Conservation (phyloP, 169 alveolate species). For the Babesia gibsoni region DNA sequence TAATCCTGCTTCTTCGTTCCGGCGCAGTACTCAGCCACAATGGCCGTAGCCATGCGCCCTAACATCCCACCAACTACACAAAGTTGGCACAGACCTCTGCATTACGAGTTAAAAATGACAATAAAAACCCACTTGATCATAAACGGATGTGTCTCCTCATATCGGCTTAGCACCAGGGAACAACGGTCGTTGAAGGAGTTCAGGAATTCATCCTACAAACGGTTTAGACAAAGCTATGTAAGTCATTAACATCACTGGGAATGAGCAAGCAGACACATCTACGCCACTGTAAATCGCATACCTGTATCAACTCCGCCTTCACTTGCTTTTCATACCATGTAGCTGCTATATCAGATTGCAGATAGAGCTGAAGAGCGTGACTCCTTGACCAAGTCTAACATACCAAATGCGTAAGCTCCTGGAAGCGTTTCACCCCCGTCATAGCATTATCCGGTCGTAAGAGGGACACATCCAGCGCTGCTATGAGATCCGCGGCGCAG, state of each 20-base stretch:
- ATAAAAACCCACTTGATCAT: slow-evolving; percentile 42
- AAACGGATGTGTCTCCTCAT: slow-evolving; percentile 19
- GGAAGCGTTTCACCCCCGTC: slow-evolving; percentile 14
- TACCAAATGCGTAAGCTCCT: slow-evolving; percentile 44
- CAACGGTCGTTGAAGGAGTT: slow-evolving; percentile 27
- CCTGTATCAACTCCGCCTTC: slow-evolving; percentile 10
- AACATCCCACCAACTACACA: slow-evolving; percentile 48
- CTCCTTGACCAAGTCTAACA: neutral
- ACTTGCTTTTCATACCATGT: slow-evolving; percentile 35
- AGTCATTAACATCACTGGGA: no score
- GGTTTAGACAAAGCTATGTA: neutral
- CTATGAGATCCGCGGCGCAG: slow-evolving; percentile 5
- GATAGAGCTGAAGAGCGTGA: slow-evolving; percentile 29
- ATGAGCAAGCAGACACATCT: no score
- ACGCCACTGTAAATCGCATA: no score
- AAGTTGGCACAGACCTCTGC: slow-evolving; percentile 46
- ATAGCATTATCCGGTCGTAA: slow-evolving; percentile 19
- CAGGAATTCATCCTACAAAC: slow-evolving; percentile 18
- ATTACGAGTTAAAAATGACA: no score
- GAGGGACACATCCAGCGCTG: slow-evolving; percentile 24
- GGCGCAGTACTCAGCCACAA: slow-evolving; percentile 28
- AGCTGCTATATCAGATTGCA: slow-evolving; percentile 30
- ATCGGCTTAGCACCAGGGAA: slow-evolving; percentile 28
- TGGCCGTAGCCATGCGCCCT: slow-evolving; percentile 39
- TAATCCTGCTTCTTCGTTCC: slow-evolving; percentile 5